Base-by-base conservation (phyloP, 2,329 filamentous ascomycete genomes). In the Alternaria metachromatica region DNA sequence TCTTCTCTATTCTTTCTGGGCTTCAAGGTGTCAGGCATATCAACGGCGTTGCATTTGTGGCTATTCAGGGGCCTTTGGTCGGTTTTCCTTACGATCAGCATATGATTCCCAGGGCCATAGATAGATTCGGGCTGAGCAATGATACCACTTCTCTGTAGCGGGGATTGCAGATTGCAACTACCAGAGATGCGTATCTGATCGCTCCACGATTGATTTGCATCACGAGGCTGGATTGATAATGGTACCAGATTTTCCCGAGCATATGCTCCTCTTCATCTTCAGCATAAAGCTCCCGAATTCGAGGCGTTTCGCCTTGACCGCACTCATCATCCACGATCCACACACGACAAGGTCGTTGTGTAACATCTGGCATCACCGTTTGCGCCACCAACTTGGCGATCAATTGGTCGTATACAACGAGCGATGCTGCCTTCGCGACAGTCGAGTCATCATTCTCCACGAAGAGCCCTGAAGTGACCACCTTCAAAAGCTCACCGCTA, bases 91-190 rank as follows among this genome's bases (percentile, higher is more conserved):
- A 33, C 10, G 41, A 33, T 62, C 46, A 8, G 53, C 46, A 58
- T 57, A 58, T 53, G 30, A 58, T 58, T 58, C 48, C 37, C 28
- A 41, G 43, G 28, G 41, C 55, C 41, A 23, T 48, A 41, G 33
- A 37, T 62, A 62, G 55, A 62, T 28, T 41, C 55, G 46, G 60
- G 37, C 60, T 50, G 55, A 57, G 60, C 55, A 54, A 30, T 45
- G 55, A 58, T 62, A 53, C 55, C 55, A 53, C 28, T 58, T 26
- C 30, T 13, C 43, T 58, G 60, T 33, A 37, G 6, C 8, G 49
- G 18, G 4, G 18, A 48, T 58, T 58, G 33, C 48, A 46, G 20
- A 53, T 37, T 41, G 48, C 41, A 48, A 41, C 20, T 30, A 50
- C 21, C 25, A 28, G 46, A 18, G 18, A 48, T 41, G 21, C 12